Percentiles rank a stretch among this genome's conserved stretches.
Conservation (phyloP, 2,329 filamentous ascomycete species). For the Rachicladosporium sp. region DNA sequence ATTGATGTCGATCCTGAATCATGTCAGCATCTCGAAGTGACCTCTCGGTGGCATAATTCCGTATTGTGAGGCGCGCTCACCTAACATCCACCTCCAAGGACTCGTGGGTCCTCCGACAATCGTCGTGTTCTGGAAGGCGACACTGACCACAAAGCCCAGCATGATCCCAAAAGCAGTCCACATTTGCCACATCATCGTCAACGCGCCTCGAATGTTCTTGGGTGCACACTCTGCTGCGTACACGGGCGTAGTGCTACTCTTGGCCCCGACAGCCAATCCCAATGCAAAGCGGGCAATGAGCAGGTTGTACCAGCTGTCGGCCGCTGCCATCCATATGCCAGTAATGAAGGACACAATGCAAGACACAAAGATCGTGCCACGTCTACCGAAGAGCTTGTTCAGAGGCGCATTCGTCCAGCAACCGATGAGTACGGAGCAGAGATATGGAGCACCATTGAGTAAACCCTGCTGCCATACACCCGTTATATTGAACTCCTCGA, state of each 20-base stretch:
- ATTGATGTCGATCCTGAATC: conserved; percentile 25
- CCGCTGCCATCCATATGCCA: conserved; percentile 52
- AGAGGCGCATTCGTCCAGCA: conserved; percentile 65
- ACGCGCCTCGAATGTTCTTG: conserved; percentile 27
- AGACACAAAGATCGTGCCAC: conserved; percentile 64
- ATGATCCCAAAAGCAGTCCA: conserved; percentile 34
- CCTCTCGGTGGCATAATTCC: not conserved
- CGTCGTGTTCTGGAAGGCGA: conserved; percentile 24
- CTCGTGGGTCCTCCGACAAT: conserved; percentile 13
- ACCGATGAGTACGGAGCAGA: conserved; percentile 55
- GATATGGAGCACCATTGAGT: conserved; percentile 50
- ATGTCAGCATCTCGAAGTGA: not conserved
- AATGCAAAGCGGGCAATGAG: conserved; percentile 58
- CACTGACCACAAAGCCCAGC: conserved; percentile 29
- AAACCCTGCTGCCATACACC: conserved; percentile 28
- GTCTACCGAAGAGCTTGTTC: conserved; percentile 56
- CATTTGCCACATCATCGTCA: conserved; percentile 37
- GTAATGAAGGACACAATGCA: conserved; percentile 54
- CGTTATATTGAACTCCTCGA: conserved; percentile 15
- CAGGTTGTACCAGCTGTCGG: conserved; percentile 59
- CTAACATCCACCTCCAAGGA: conserved; percentile 20
- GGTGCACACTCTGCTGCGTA: conserved; percentile 29
- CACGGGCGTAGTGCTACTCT: conserved; percentile 33
- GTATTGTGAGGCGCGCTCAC: not conserved
- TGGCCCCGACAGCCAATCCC: conserved; percentile 40